Conservation (phyloP, 768 basidiomycete species). For the Hypholoma fasciculare region DNA sequence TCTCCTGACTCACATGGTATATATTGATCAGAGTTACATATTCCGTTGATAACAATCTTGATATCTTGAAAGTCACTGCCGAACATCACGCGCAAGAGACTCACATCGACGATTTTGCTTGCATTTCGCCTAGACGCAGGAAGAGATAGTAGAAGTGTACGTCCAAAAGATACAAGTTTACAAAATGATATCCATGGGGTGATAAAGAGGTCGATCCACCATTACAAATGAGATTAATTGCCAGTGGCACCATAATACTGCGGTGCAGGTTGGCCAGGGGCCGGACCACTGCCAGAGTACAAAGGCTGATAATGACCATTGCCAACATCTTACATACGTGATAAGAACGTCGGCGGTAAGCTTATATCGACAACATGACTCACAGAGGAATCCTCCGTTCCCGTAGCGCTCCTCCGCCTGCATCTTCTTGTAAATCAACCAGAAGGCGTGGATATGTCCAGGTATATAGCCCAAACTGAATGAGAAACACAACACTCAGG, state of each 20-base stretch:
- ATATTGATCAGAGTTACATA: too few relatives aligned
- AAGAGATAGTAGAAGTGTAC: too few relatives aligned
- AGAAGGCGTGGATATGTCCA: constrained; percentile 78
- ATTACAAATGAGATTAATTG: constrained; percentile 15
- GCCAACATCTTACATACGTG: constrained; percentile 32
- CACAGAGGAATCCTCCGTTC: constrained; percentile 72
- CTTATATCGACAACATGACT: constrained; percentile 26
- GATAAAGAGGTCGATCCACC: too few relatives aligned
- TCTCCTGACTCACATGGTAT: too few relatives aligned
- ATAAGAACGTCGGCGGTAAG: background rate
- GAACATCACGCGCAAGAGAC: too few relatives aligned
- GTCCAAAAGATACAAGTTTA: too few relatives aligned
- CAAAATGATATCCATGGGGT: too few relatives aligned
- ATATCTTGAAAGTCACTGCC: too few relatives aligned
- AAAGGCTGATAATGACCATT: constrained; percentile 43
- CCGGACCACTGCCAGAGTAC: constrained; percentile 27
- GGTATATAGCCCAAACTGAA: constrained; percentile 76
- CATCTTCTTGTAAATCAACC: constrained; percentile 90
- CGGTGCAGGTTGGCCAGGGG: constrained; percentile 25
- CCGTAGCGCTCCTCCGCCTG: constrained; percentile 85
- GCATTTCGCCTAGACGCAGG: too few relatives aligned
- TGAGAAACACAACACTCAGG: background rate
- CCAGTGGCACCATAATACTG: constrained; percentile 43
- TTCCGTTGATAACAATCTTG: too few relatives aligned
- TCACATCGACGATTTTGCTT: too few relatives aligned